Evolutionary conservation across 805 yeast species (phyloP), one percentile per base, ranked within the genome.

Genomic region (Saccharomycopsis fermentans): DNA sequence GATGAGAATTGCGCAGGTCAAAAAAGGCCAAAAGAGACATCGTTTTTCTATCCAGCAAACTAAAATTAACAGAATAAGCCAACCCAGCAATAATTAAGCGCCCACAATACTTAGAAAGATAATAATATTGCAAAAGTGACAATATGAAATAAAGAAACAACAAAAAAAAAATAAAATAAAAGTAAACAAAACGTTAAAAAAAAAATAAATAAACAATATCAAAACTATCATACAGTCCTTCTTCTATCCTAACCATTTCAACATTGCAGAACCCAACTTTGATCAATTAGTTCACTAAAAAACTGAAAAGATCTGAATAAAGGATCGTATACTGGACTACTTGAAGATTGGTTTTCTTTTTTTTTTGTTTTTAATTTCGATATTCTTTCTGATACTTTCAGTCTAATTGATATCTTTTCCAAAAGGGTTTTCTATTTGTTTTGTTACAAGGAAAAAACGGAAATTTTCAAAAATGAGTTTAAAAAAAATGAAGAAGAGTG

Each of bases 401-500:
- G 8, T 32, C 12, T 32, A 32, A 32, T 32, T 32, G 35, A 32
- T 32, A 32, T 32, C 35, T 32, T 9, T 6, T 14, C 12, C 8
- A 32, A 32, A 6, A 9, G 35, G 32, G 4, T 27, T 32, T 32
- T 32, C 12, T 2, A 9, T 32, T 32, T 32, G 35, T 3, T 32
- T 9, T 32, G 12, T 14, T 32, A 14, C 3, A 32, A 32, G 35
- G 35, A 11, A 32, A 14, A 32, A 5, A 14, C 35, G 35, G 35
- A 32, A 36, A 52, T 3, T 34, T 21, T 21, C 12, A 40, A 55
- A 27, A 50, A 69, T 70, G 71, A 70, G 71, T 63, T 67, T 74
- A 61, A 66, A 68, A 58, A 64, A 65, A 54, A 62, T 74, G 67
- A 72, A 69, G 57, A 76, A 76, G 67, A 65, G 67, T 35, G 70